Conservation (phyloP, 345 rosid genomes). For the Toxicodendron radicans region DNA sequence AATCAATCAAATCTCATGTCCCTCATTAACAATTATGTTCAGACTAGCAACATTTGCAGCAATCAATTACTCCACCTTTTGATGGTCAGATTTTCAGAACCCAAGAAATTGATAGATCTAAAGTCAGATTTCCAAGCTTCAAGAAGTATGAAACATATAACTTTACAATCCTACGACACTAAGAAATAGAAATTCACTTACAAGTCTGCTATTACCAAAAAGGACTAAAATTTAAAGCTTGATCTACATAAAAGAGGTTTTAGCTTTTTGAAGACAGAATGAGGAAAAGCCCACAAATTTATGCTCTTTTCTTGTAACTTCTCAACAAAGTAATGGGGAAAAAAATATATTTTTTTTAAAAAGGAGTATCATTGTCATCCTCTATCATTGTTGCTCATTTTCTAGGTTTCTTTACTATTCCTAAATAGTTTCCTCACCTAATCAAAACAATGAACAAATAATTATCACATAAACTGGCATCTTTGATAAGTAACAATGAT, state of each 20-base stretch:
- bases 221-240: background rate
- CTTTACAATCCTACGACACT: background rate
- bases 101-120: background rate
- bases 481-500: background rate
- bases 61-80: background rate
- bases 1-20: background rate
- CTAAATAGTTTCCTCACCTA: background rate
- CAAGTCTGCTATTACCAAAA: background rate
- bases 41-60: background rate
- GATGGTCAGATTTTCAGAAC: background rate
- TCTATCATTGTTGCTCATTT: background rate
- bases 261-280: background rate
- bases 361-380: background rate
- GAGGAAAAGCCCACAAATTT: background rate
- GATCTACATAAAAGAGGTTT: background rate
- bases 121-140: background rate
- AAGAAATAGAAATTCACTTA: background rate
- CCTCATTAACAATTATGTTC: background rate
- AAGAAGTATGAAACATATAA: constrained; percentile 1
- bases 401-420: background rate
- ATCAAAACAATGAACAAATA: background rate
- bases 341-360: too few relatives aligned
- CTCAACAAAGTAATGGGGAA: background rate
- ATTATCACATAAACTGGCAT: background rate
- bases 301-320: background rate